Conservation (phyloP, 805 yeast species). For the Candida qinlingensis region DNA sequence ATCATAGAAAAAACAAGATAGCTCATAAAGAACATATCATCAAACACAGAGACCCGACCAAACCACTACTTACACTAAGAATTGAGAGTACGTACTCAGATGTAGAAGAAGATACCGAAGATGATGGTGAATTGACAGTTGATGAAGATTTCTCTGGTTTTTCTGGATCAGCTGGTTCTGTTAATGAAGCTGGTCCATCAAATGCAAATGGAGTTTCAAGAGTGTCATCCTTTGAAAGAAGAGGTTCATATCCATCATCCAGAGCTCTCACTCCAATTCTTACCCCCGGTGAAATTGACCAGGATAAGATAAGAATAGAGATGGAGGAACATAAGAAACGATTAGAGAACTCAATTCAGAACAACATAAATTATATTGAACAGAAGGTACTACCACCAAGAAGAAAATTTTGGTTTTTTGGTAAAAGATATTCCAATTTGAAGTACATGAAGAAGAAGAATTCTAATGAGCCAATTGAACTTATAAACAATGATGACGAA, state of each 20-base stretch:
- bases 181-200: background rate
- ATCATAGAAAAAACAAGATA: conserved; percentile 9
- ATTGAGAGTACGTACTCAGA: background rate
- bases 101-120: background rate
- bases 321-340: conserved; percentile 3
- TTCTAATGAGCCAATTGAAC: background rate
- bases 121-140: background rate
- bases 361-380: conserved; percentile 13
- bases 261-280: background rate
- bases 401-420: conserved; percentile 13
- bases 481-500: conserved; percentile 1
- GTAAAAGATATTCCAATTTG: conserved; percentile 4
- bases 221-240: conserved; percentile 3
- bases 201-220: background rate
- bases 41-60: conserved; percentile 5
- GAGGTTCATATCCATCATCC: background rate
- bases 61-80: conserved; percentile 8
- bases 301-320: background rate
- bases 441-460: background rate
- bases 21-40: conserved; percentile 6
- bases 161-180: background rate
- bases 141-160: conserved; percentile 6
- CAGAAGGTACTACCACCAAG: conserved; percentile 3
- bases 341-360: conserved; percentile 1
- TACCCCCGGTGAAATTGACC: background rate